These are phyloP conservation scores for Hanseniaspora clermontiae DNA, from an alignment of 805 yeast genomes.

Conservation along the genomic window DNA sequence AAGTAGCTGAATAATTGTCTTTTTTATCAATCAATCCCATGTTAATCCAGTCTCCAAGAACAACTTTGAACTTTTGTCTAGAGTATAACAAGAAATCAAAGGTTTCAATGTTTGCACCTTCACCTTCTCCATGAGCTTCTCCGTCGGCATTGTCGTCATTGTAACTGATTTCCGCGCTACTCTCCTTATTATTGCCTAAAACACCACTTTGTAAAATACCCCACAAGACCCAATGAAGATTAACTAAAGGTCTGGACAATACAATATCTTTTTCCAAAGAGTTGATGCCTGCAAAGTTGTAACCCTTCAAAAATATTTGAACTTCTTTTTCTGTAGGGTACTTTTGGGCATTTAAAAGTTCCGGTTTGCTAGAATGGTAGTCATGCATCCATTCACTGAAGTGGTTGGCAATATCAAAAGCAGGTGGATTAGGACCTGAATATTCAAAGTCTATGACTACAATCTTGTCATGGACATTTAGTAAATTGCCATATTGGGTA, in stretches of 20 bases:
- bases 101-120: slow-evolving; percentile 39
- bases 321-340: slow-evolving; percentile 64
- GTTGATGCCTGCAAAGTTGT: slow-evolving; percentile 54
- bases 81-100: slow-evolving; percentile 72
- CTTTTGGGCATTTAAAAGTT: slow-evolving; percentile 32
- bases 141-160: slow-evolving; percentile 12
- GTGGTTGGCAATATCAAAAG: slow-evolving; percentile 84
- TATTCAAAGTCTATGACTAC: slow-evolving; percentile 96
- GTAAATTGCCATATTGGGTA: slow-evolving; percentile 87
- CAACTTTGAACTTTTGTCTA: slow-evolving; percentile 56
- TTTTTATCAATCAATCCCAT: slow-evolving; percentile 38
- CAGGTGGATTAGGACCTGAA: slow-evolving; percentile 80
- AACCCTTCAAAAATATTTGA: slow-evolving; percentile 47
- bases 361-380: slow-evolving; percentile 48
- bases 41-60: slow-evolving; percentile 60
- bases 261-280: slow-evolving; percentile 29
- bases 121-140: slow-evolving; percentile 20
- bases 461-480: slow-evolving; percentile 59
- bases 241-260: slow-evolving; percentile 71
- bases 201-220: slow-evolving; percentile 69
- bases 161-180: slow-evolving; percentile 35
- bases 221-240: slow-evolving; percentile 81
- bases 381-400: slow-evolving; percentile 96
- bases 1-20: neutral
- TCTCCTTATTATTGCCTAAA: slow-evolving; percentile 19